These are phyloP conservation scores for Jaltomata sinuosa DNA, from an alignment of 257 asterid genomes.

Conservation along the genomic window DNA sequence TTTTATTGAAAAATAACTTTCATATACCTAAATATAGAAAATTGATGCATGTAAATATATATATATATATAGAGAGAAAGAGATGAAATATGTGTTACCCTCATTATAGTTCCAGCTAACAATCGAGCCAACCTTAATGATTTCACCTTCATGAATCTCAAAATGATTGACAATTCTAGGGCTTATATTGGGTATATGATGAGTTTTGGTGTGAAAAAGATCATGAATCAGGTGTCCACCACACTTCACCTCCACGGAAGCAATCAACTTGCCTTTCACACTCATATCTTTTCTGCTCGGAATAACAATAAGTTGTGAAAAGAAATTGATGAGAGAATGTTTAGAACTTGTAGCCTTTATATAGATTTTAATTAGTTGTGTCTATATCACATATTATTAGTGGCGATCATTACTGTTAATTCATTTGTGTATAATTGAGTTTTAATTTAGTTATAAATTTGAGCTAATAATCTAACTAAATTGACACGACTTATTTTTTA, in stretches of 20 bases:
- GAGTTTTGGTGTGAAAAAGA: neutral
- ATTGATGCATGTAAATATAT: too few relatives aligned
- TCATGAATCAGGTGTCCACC: neutral
- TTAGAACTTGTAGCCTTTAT: neutral
- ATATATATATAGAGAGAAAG: neutral
- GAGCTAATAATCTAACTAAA: too few relatives aligned
- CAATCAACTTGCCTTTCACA: neutral
- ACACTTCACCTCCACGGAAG: neutral
- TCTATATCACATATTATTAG: neutral
- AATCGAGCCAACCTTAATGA: neutral
- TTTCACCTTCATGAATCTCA: neutral
- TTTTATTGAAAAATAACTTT: too few relatives aligned
- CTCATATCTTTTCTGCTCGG: neutral
- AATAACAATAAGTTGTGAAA: neutral
- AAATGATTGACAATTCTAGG: neutral
- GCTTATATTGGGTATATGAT: neutral
- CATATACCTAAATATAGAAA: neutral
- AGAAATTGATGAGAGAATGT: neutral
- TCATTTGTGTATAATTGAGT: neutral
- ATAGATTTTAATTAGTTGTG: neutral
- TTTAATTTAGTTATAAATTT: neutral
- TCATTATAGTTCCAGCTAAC: neutral
- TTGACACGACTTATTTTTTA: too few relatives aligned
- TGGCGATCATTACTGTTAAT: neutral
- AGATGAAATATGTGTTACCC: neutral